These are phyloP conservation scores for Hevea brasiliensis DNA, from an alignment of 345 rosid genomes.

Conservation along the genomic window DNA sequence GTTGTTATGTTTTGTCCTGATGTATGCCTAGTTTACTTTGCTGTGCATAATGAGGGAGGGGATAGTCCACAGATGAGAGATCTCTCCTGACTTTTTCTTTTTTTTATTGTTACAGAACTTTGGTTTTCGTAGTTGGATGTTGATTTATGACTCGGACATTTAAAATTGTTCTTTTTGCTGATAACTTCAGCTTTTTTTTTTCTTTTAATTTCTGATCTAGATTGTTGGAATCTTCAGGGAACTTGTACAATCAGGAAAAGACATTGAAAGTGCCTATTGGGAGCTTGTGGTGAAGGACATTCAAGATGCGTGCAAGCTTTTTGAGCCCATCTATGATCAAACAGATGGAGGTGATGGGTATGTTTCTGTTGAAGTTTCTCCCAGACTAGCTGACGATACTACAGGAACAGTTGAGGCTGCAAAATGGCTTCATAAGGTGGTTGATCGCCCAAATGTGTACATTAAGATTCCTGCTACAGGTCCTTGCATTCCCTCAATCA, in stretches of 20 bases:
- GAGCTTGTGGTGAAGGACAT: slow-evolving; percentile 97
- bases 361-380: slow-evolving; percentile 97
- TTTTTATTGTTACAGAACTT: not conserved
- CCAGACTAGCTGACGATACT: slow-evolving; percentile 90
- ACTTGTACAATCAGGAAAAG: slow-evolving; percentile 85
- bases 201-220: slow-evolving; percentile 1
- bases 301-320: slow-evolving; percentile 95
- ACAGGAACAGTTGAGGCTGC: slow-evolving; percentile 86
- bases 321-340: slow-evolving; percentile 86
- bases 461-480: slow-evolving; percentile 97
- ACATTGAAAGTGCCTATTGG: slow-evolving; percentile 91
- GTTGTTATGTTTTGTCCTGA: not conserved
- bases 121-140: not conserved
- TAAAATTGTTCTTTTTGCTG: not conserved
- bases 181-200: not conserved
- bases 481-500: slow-evolving; percentile 83
- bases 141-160: not conserved
- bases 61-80: not conserved
- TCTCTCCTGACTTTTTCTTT: not conserved
- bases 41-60: not conserved
- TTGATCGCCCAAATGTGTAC: slow-evolving; percentile 80
- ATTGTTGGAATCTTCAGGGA: slow-evolving; percentile 48
- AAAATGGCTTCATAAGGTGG: slow-evolving; percentile 84
- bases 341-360: slow-evolving; percentile 94
- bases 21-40: not conserved